Evolutionary conservation across 202 grass and related monocot species (phyloP), one percentile per base, ranked within the genome.

Genomic region (Schoenoplectus tabernaemontani): DNA sequence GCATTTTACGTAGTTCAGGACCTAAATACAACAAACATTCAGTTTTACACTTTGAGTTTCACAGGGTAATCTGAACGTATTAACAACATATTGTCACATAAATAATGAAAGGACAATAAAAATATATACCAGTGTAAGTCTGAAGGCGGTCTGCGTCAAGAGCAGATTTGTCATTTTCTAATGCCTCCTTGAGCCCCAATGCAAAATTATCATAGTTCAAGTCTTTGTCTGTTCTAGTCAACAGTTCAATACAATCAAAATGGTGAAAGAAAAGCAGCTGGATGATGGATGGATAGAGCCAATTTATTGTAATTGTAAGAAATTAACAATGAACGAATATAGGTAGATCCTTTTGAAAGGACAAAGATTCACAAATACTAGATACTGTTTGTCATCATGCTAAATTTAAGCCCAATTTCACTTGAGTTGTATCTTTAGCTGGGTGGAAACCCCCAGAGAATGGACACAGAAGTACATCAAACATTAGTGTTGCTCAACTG

Each of bases 161-260:
- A 57, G 90, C 86, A 66, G 57, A 85, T 79, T 95, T 93, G 82
- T 99, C 91, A 78, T 89, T 90, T 82, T 95, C 92, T 78, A 99
- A 70, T 57, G 92, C 89, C 70, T 76, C 79, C 82, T 95, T 95
- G 36, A 99, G 81, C 62, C 90, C 91, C 83, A 84, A 85, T 82
- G 96, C 92, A 43, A 99, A 88, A 89, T 95, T 85, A 77, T 99
- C 92, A 86, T 99, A 99, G 83, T 54, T 95, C 77, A 99, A 84
- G 38, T 95, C 92, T 76, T 95, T 84, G 74, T 96, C 90, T 99
- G 77, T 84, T 86, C 53, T 82, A 64, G 28, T 26, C 1, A 81
- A 0, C 42, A 56, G 32, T 57, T 59, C 20, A 78, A 41, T 38
- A 61, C n/a, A 78, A 61, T 78, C 33, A n/a, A 42, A 61, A 61